Conservation (phyloP, 345 rosid species). For the Murraya koenigii region DNA sequence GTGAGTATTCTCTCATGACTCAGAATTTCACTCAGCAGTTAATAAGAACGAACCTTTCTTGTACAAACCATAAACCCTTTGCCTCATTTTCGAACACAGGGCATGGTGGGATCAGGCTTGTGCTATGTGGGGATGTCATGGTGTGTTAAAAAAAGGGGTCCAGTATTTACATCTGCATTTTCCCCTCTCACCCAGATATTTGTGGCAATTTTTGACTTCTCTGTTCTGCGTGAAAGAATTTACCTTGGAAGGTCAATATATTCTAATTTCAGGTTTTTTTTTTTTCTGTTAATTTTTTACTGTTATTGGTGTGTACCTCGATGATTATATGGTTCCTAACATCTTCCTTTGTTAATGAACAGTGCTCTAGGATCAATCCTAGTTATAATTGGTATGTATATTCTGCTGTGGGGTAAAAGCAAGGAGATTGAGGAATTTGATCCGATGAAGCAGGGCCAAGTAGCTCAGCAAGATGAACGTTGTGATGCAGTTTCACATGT, state of each 20-base stretch:
- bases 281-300: neutral
- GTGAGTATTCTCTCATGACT: conserved; percentile 24
- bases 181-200: conserved; percentile 65
- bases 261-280: neutral
- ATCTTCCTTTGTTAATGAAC: conserved; percentile 11
- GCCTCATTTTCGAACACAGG: conserved; percentile 33
- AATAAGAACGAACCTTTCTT: neutral
- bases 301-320: neutral
- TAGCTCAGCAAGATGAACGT: conserved; percentile 20
- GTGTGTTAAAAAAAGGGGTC: conserved; percentile 80
- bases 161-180: conserved; percentile 77
- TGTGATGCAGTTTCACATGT: conserved; percentile 17
- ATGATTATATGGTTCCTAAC: neutral
- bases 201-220: conserved; percentile 62
- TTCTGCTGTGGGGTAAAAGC: conserved; percentile 83
- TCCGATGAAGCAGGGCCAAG: conserved; percentile 34
- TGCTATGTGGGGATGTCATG: conserved; percentile 79
- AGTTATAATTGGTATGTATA: conserved; percentile 63
- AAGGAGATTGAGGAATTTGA: conserved; percentile 40
- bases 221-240: conserved; percentile 60
- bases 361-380: conserved; percentile 67
- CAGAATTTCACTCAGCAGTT: neutral
- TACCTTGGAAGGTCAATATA: conserved; percentile 62
- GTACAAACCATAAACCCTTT: neutral
- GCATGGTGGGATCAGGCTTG: conserved; percentile 75